Base-by-base conservation (phyloP, 345 rosid species). In the Sonneratia alba region DNA sequence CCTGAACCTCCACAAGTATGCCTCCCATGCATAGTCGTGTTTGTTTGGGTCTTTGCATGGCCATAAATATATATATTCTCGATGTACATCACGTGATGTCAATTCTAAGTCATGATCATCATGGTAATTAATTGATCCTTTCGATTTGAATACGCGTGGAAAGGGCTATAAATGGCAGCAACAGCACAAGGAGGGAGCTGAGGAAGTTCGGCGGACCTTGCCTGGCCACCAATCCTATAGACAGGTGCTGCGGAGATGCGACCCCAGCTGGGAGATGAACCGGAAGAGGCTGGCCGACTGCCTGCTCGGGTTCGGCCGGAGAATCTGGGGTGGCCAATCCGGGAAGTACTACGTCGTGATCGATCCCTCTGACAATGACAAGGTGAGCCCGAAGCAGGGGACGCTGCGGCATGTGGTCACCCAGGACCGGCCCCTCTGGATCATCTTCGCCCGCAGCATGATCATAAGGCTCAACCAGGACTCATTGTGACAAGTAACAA, bases 241-340 rank as follows among this genome's bases (percentile, higher is more conserved):
- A 93, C 71, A 76, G 83, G 71, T 91, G 98, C 68, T 93, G n/a
- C n/a, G 94, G 97, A 83, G 98, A 53, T 93, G 98, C 74, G 78
- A 85, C 73, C 47, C 75, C 2, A 77, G 86, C 19, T 93, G 98
- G 97, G 84, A 79, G 3, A 47, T 64, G 9, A 74, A 88, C 71
- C 83, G 96, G 53, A 76, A 83, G 79, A 86, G 21, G 74, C 81
- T 93, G 3, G 89, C 80, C 3, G 77, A 75, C 0, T 91, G 97
- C 3, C 90, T 56, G 27, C 86, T 84, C 0, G 98, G 98, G 2
- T 93, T 93, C 22, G 98, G 88, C 36, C 82, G 79, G 38, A 81
- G 61, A n/a, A 83, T 91, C 8, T 79, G 74, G 0, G 98, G 97
- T 11, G 98, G 98, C 6, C 81, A 81, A 75, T 36, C 6, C 0